phyloP scores from a whole-genome alignment of 371 early-diverging fungal species.

The Catenaria anguillulae region DNA sequence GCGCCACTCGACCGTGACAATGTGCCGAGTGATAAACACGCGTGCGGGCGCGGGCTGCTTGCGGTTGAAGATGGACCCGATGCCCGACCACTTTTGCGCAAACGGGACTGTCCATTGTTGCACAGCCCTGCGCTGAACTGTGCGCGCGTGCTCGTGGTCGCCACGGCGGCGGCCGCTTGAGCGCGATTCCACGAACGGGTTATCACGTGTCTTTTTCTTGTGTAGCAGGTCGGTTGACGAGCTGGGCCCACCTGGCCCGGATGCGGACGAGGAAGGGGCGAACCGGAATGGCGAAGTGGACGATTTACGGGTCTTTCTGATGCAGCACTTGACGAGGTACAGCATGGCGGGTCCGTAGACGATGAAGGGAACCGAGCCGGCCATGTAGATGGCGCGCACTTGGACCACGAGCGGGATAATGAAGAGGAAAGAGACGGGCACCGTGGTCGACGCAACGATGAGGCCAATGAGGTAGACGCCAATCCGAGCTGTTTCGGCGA shows the following conservation, averaged over 20 bases:
- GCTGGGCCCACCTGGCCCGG: too few species aligned
- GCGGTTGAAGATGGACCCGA: neutral
- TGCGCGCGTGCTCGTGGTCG: neutral
- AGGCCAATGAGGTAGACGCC: neutral
- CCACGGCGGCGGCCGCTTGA: too few species aligned
- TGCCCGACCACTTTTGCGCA: neutral
- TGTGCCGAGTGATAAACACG: neutral
- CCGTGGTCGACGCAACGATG: neutral
- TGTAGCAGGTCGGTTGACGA: too few species aligned
- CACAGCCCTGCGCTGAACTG: neutral
- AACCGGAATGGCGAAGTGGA: too few species aligned
- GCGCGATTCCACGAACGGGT: too few species aligned
- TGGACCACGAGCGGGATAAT: neutral
- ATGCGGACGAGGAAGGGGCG: too few species aligned
- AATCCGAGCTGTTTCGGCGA: neutral
- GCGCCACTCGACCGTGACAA: neutral
- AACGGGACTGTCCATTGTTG: neutral
- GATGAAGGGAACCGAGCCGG: neutral
- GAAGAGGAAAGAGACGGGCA: neutral
- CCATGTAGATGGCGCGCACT: neutral
- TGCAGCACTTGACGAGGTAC: too few species aligned
- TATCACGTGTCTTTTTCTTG: too few species aligned
- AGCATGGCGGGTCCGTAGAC: neutral
- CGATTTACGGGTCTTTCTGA: too few species aligned
- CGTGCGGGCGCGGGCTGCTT: neutral